Conservation (phyloP, 139 green algal species). For the Zygnema cylindricum region DNA sequence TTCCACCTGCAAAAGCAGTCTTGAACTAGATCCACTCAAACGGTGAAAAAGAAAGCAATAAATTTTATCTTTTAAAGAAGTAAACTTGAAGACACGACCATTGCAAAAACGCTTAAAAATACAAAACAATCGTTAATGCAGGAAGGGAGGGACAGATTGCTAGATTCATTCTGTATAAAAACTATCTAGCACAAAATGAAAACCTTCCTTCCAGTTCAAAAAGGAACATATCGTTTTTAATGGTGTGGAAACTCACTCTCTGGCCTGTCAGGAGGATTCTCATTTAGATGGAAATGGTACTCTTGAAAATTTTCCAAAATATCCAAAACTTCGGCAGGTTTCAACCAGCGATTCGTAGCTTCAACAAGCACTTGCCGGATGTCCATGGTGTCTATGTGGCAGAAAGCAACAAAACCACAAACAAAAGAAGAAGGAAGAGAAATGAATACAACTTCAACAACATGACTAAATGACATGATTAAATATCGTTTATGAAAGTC, state of each 20-base stretch:
- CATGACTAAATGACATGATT: no score
- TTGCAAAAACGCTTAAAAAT: neutral
- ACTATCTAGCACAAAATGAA: neutral
- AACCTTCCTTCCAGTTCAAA: neutral
- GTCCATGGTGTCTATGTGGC: slow-evolving; percentile 36
- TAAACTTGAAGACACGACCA: neutral
- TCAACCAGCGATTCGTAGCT: slow-evolving; percentile 44
- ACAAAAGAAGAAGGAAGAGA: no score
- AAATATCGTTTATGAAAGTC: no score
- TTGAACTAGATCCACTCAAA: neutral
- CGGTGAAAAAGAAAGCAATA: neutral
- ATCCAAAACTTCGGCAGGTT: slow-evolving; percentile 50
- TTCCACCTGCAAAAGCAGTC: slow-evolving; percentile 66
- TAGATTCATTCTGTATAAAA: neutral
- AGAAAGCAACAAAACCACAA: neutral
- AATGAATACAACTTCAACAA: no score
- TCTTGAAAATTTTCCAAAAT: slow-evolving; percentile 43
- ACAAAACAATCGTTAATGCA: neutral
- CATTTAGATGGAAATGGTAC: slow-evolving; percentile 49
- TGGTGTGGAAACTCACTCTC: slow-evolving; percentile 37
- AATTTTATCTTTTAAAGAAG: neutral
- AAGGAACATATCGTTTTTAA: neutral
- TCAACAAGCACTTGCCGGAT: slow-evolving; percentile 49
- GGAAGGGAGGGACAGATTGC: no score
- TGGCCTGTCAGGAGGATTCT: slow-evolving; percentile 55